Conservation (phyloP, 306 rosid genomes). For the Prinsepia uniflora region DNA sequence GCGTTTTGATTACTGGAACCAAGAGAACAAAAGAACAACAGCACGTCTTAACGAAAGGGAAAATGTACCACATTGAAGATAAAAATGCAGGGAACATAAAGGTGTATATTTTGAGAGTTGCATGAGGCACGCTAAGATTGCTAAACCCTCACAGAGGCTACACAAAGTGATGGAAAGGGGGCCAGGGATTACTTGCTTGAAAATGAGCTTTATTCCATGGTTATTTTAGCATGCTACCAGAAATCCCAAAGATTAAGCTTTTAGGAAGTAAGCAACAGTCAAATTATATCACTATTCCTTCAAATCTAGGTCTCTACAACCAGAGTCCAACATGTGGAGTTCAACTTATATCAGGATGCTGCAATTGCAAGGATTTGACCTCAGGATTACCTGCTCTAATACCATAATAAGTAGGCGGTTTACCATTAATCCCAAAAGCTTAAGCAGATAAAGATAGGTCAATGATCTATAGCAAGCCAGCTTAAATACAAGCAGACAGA, state of each 20-base stretch:
- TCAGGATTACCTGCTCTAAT: too few relatives aligned
- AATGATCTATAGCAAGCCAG: neutral
- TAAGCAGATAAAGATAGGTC: neutral
- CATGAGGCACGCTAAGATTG: neutral
- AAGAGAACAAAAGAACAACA: conserved; percentile 17
- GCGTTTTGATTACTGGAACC: conserved; percentile 53
- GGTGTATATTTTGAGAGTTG: conserved; percentile 10
- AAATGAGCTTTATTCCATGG: neutral
- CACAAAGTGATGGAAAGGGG: neutral
- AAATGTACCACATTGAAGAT: conserved; percentile 10
- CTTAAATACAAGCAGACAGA: neutral
- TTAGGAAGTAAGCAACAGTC: too few relatives aligned
- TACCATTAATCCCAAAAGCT: neutral
- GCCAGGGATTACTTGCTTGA: neutral
- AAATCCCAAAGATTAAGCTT: too few relatives aligned
- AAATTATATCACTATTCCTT: too few relatives aligned
- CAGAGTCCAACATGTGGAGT: too few relatives aligned
- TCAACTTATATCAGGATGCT: too few relatives aligned
- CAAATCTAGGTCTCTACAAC: too few relatives aligned
- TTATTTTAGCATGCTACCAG: too few relatives aligned
- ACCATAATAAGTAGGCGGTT: neutral
- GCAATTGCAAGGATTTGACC: too few relatives aligned
- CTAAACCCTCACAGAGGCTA: neutral
- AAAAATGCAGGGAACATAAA: conserved; percentile 11
- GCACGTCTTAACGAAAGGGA: neutral